Conservation (phyloP, 2,329 filamentous ascomycete genomes). For the Sarocladiaceae sp. region DNA sequence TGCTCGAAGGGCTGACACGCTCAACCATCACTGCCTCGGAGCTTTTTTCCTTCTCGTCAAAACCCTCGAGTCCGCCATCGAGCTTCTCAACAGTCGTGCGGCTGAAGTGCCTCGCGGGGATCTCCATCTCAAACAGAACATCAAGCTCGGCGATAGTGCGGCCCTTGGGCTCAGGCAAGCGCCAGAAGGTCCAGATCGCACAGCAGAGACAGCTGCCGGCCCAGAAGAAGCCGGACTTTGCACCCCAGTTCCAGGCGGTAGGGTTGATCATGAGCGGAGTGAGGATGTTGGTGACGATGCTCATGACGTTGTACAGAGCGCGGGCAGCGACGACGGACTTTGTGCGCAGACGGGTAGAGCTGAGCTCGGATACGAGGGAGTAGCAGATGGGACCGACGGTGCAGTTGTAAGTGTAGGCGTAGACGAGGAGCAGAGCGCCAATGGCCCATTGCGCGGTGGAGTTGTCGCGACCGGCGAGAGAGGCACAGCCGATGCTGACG, state of each 20-base stretch:
- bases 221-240: constrained; percentile 42
- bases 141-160: constrained; percentile 51
- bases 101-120: constrained; percentile 36
- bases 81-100: constrained; percentile 22
- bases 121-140: constrained; percentile 41
- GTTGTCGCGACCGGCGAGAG: constrained; percentile 35
- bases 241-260: constrained; percentile 39
- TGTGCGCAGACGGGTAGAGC: constrained; percentile 36
- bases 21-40: neutral
- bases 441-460: constrained; percentile 41
- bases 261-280: constrained; percentile 42
- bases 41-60: neutral
- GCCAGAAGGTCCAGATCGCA: constrained; percentile 44
- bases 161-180: constrained; percentile 47
- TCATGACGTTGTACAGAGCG: constrained; percentile 40
- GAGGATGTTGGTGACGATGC: constrained; percentile 39
- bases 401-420: constrained; percentile 36
- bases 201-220: constrained; percentile 37
- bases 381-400: constrained; percentile 41
- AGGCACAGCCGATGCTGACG: constrained; percentile 32
- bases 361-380: constrained; percentile 36
- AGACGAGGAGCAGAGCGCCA: constrained; percentile 39
- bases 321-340: constrained; percentile 41
- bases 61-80: constrained; percentile 11
- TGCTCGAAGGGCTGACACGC: too few relatives aligned